Evolutionary conservation across 805 yeast genomes (phyloP).

Genomic region (Metschnikowia lunata): DNA sequence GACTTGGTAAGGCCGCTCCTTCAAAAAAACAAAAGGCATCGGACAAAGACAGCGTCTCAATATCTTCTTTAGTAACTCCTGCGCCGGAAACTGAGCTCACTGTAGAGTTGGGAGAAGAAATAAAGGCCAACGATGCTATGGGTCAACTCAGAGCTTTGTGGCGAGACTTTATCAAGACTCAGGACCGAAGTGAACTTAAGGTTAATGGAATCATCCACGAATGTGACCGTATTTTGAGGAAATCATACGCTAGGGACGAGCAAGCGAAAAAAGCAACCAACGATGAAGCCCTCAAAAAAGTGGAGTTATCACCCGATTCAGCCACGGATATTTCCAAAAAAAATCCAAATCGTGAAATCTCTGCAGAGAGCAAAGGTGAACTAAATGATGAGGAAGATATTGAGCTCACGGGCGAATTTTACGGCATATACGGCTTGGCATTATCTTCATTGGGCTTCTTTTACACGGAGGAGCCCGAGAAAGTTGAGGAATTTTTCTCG

Average conservation of each 20-base stretch:
- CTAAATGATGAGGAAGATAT: conserved; percentile 11
- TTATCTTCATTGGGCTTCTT: conserved; percentile 60
- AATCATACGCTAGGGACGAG: conserved; percentile 16
- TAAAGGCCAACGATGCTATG: conserved; percentile 74
- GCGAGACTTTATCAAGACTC: conserved; percentile 54
- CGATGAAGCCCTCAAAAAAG: background rate
- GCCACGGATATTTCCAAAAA: background rate
- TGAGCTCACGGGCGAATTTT: conserved; percentile 48
- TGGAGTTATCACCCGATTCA: background rate
- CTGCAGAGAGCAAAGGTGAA: background rate
- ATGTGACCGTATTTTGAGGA: conserved; percentile 73
- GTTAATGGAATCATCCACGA: conserved; percentile 88
- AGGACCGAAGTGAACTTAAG: conserved; percentile 58
- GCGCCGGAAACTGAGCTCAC: conserved; percentile 28
- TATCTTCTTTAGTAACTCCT: background rate
- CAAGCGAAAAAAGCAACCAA: background rate
- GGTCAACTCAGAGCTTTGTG: conserved; percentile 72
- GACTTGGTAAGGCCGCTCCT: conserved; percentile 32
- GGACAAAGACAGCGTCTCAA: background rate
- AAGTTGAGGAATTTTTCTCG: conserved; percentile 54
- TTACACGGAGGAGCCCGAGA: conserved; percentile 40
- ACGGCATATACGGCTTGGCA: conserved; percentile 70
- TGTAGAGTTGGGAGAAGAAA: conserved; percentile 66
- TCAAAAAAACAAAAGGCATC: conserved; percentile 23
- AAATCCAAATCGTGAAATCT: background rate